Conservation (phyloP, 2,329 filamentous ascomycete species). For the Fusarium caatingaense region DNA sequence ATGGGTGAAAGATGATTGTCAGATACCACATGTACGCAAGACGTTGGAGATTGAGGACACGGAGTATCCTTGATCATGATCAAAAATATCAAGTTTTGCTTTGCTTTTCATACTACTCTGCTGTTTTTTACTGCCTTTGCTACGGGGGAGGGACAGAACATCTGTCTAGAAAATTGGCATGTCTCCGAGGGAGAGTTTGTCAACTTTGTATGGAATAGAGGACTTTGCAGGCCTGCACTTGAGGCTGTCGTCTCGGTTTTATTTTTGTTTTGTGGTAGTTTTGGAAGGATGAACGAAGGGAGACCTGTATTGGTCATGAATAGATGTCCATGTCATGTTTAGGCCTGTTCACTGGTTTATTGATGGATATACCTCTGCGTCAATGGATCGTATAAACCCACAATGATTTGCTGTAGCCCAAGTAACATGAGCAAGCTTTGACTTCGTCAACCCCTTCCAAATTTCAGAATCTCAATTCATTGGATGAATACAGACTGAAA, state of each 20-base stretch:
- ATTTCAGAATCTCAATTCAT: neutral
- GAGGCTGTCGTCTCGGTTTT: slow-evolving; percentile 11
- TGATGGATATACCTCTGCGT: slow-evolving; percentile 31
- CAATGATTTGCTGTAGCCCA: neutral
- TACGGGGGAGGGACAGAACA: neutral
- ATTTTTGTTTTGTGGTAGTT: slow-evolving; percentile 4
- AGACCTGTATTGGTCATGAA: neutral
- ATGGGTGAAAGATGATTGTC: slow-evolving; percentile 38
- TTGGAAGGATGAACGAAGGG: slow-evolving; percentile 7
- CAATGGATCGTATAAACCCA: slow-evolving; percentile 14
- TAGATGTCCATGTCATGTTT: neutral
- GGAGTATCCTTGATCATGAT: slow-evolving; percentile 2
- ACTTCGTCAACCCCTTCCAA: neutral
- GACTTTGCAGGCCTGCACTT: neutral
- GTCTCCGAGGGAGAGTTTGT: neutral
- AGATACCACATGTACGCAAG: slow-evolving; percentile 45
- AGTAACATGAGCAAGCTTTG: neutral
- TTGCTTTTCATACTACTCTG: slow-evolving; percentile 15
- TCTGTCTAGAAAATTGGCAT: slow-evolving; percentile 11
- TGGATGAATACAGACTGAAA: neutral
- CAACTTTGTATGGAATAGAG: neutral
- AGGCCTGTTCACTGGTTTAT: neutral
- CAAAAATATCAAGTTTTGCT: slow-evolving; percentile 10
- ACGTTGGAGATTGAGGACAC: slow-evolving; percentile 3
- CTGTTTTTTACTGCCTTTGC: slow-evolving; percentile 14